Base-by-base conservation (phyloP, 352 stramenopile genomes). In the Chrysophaeum taylorii region DNA sequence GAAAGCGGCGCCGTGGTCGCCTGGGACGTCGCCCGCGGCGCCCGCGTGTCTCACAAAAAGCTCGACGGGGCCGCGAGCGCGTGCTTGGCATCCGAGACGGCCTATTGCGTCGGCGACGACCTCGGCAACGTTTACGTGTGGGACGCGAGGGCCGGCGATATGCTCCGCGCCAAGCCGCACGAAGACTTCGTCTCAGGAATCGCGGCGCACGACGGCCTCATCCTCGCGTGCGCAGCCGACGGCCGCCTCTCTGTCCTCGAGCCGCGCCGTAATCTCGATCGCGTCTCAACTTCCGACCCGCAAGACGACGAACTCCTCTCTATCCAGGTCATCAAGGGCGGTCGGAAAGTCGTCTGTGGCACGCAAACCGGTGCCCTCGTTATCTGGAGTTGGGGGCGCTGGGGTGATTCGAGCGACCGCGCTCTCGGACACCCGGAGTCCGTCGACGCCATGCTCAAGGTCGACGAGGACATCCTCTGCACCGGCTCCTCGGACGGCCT, bases 391-490 rank as follows among this genome's bases (percentile, higher is more conserved):
- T 97, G 90, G 87, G 90, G 88, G 31, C 92, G 81, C 21, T 98
- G 93, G 93, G 91, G 90, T 64, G 93, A 98, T 74, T 94, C 96
- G 76, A 94, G 86, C 48, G 93, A 97, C 80, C 87, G 93, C 4
- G 97, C 97, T 72, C 89, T 90, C 0, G 91, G 82, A 4, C 93
- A 98, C 79, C 93, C 93, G 0, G 83, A 94, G 38, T 95, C 86
- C 31, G 88, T 98, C 36, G 93, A 98, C 70, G 82, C 90, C 0
- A 73, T 98, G 14, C 77, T 97, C 0, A 97, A 96, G 76, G 84
- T 98, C 60, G 93, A 98, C 71, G 93, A 98, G 79, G 91, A 97
- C 77, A 98, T 92, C 1, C 72, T 98, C 14, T 81, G 97, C 36
- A 97, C 94, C 1, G 94, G 93, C 41, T 96, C 89, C 23, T 96